A percentile compares a stretch with the other conserved stretches of the same genome.
Conservation (phyloP, 1,284 basidiomycete genomes). For the Vanrija humicola region DNA sequence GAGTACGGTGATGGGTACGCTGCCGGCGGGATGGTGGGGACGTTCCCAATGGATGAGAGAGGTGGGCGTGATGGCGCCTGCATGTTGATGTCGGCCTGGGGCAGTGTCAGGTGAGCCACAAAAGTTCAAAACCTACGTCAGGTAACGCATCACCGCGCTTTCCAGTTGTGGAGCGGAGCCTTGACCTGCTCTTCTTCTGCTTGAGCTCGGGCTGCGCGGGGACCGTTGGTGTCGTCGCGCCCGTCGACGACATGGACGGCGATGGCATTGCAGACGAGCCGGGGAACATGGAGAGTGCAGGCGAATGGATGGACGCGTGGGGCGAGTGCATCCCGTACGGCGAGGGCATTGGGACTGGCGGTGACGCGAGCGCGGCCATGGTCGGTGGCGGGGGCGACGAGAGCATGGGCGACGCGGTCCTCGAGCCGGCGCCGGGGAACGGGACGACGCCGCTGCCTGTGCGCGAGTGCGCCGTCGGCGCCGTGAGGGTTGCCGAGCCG, state of each 20-base stretch:
- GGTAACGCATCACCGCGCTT: not conserved
- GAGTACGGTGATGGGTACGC: not conserved
- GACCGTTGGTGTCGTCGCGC: too few relatives aligned
- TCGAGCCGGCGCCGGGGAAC: not conserved
- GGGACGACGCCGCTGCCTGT: not conserved
- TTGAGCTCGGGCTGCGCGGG: not conserved
- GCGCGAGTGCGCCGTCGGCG: too few relatives aligned
- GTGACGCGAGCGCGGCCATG: not conserved
- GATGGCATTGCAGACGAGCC: not conserved
- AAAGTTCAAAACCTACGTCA: not conserved
- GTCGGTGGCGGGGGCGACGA: not conserved
- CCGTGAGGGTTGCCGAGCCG: too few relatives aligned
- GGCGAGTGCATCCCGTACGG: not conserved
- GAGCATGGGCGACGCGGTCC: not conserved
- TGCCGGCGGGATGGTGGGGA: not conserved
- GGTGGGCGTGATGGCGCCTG: not conserved
- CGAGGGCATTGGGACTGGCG: not conserved
- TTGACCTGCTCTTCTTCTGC: slow-evolving; percentile 3
- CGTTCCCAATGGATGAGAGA: not conserved
- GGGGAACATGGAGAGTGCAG: not conserved
- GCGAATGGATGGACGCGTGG: not conserved
- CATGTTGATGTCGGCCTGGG: not conserved
- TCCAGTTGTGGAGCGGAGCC: not conserved
- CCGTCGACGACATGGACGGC: too few relatives aligned
- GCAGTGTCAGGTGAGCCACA: not conserved